Evolutionary conservation across 2,329 filamentous ascomycete genomes (phyloP).

Genomic region (Penicillium sp.): DNA sequence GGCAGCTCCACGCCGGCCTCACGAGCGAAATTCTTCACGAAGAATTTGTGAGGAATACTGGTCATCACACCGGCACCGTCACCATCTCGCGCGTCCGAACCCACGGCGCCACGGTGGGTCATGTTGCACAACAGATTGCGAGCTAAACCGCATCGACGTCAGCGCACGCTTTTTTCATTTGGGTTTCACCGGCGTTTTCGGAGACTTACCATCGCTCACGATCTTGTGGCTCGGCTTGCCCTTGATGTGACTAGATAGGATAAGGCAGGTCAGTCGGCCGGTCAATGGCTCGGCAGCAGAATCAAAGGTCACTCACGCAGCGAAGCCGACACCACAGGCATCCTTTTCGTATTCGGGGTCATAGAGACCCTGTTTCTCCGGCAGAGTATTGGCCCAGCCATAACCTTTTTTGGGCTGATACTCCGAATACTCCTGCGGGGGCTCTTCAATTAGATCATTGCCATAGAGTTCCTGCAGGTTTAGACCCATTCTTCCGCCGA

Average conservation of each 20-base stretch:
- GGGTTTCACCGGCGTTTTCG: neutral
- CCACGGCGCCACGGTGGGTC: conserved; percentile 98
- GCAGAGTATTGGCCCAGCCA: conserved; percentile 92
- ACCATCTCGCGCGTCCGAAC: conserved; percentile 94
- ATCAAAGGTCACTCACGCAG: conserved; percentile 63
- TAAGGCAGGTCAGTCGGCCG: conserved; percentile 8
- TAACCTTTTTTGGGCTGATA: conserved; percentile 60
- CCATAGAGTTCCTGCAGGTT: conserved; percentile 47
- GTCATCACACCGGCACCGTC: conserved; percentile 99
- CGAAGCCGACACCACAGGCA: conserved; percentile 98
- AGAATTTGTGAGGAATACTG: conserved; percentile 96
- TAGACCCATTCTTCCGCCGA: conserved; percentile 50
- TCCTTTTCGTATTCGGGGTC: conserved; percentile 96
- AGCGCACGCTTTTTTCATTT: conserved; percentile 5
- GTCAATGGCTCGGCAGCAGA: conserved; percentile 4
- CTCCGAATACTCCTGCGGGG: conserved; percentile 48
- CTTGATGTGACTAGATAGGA: conserved; percentile 70
- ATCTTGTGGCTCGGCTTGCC: conserved; percentile 97
- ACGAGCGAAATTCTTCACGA: conserved; percentile 94
- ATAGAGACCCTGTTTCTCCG: conserved; percentile 97
- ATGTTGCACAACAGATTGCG: conserved; percentile 97
- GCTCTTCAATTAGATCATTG: conserved; percentile 44
- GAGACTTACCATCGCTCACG: conserved; percentile 81
- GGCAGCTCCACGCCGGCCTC: conserved; percentile 86
- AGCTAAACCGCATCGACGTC: conserved; percentile 49